Conservation (phyloP, 768 basidiomycete species). For the Termitomyces sp. region DNA sequence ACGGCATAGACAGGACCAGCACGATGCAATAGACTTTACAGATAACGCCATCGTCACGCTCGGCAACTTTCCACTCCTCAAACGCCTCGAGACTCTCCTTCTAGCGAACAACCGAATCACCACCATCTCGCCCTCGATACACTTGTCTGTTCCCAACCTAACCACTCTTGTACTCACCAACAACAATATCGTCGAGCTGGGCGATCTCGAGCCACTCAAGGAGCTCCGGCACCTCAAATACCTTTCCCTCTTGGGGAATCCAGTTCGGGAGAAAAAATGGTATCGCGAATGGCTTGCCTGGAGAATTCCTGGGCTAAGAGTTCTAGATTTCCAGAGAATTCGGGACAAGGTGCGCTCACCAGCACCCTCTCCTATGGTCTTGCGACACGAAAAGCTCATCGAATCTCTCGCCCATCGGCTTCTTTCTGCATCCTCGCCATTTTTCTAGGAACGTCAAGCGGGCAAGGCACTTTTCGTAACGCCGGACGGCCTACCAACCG, state of each 20-base stretch:
- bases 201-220: constrained; percentile 80
- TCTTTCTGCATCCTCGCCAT: constrained; percentile 9
- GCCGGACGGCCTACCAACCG: constrained; percentile 70
- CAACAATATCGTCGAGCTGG: constrained; percentile 74
- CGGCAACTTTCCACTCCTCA: constrained; percentile 83
- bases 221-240: constrained; percentile 71
- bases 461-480: constrained; percentile 77
- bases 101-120: constrained; percentile 89
- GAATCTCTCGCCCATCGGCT: constrained; percentile 4
- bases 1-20: constrained; percentile 61
- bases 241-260: constrained; percentile 74
- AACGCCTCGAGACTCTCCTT: constrained; percentile 76
- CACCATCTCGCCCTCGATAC: constrained; percentile 74
- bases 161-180: constrained; percentile 79
- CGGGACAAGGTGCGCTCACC: constrained; percentile 81
- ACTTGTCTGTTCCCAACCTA: constrained; percentile 81
- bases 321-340: constrained; percentile 93
- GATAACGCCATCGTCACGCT: constrained; percentile 83
- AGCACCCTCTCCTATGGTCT: constrained; percentile 25
- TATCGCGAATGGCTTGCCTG: constrained; percentile 96
- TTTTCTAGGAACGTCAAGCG: constrained; percentile 67
- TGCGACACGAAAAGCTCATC: constrained; percentile 19
- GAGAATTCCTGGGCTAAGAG: constrained; percentile 81
- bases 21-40: constrained; percentile 91
- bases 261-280: constrained; percentile 88